Conservation (phyloP, 73 alveolate species). For the Symbiodinium natans region DNA sequence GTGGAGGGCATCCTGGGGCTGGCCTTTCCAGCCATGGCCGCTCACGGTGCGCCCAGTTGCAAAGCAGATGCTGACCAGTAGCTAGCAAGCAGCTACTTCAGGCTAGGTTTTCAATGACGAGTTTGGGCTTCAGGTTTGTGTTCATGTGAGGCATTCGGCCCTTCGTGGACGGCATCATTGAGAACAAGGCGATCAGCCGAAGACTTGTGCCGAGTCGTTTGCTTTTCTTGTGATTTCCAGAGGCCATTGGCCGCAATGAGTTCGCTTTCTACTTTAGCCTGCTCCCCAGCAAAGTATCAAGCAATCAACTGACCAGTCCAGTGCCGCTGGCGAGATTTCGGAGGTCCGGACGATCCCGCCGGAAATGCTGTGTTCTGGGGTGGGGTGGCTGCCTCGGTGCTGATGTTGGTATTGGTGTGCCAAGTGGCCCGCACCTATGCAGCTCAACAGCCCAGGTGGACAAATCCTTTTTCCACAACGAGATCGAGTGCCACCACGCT, state of each 20-base stretch:
- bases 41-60: slow-evolving; percentile 30
- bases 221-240: not conserved
- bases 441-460: slow-evolving; percentile 26
- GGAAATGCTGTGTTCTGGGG: slow-evolving; percentile 93
- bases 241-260: slow-evolving; percentile 89
- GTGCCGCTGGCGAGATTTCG: not conserved
- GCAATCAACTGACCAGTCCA: not conserved
- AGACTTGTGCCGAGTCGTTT: not conserved
- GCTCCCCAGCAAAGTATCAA: not conserved
- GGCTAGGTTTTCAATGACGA: too few species aligned
- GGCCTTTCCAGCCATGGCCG: slow-evolving; percentile 93
- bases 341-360: slow-evolving; percentile 81
- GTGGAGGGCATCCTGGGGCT: slow-evolving; percentile 91
- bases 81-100: too few species aligned
- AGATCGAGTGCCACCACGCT: slow-evolving; percentile 13
- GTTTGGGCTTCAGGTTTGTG: too few species aligned
- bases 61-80: too few species aligned
- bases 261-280: slow-evolving; percentile 80
- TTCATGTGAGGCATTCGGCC: slow-evolving; percentile 65
- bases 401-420: too few species aligned
- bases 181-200: slow-evolving; percentile 65
- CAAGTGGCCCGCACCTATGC: not conserved
- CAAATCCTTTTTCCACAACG: slow-evolving; percentile 47
- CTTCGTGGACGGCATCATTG: slow-evolving; percentile 81
- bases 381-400: slow-evolving; percentile 25